Percentiles rank a stretch among this genome's conserved stretches.
Conservation (phyloP, 2,329 filamentous ascomycete genomes). For the Fusarium duplospermum region DNA sequence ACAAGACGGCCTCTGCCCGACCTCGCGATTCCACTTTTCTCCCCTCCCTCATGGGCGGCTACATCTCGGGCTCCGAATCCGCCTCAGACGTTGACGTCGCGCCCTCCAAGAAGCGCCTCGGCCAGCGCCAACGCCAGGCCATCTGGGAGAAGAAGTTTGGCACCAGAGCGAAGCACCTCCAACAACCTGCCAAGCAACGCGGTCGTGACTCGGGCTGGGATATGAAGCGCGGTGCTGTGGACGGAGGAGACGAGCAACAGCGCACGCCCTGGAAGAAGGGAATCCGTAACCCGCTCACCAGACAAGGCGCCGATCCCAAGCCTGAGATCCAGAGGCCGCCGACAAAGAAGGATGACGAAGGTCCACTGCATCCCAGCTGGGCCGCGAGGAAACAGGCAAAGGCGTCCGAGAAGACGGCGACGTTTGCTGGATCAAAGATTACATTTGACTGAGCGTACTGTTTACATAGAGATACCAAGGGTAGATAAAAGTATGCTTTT, state of each 20-base stretch:
- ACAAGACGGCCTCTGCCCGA: slow-evolving; percentile 33
- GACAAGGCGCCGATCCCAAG: slow-evolving; percentile 16
- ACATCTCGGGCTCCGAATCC: slow-evolving; percentile 80
- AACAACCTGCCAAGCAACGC: slow-evolving; percentile 51
- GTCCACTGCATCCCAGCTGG: slow-evolving; percentile 73
- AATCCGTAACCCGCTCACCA: slow-evolving; percentile 52
- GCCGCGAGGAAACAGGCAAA: slow-evolving; percentile 72
- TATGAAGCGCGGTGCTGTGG: slow-evolving; percentile 65
- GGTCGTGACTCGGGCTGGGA: slow-evolving; percentile 68
- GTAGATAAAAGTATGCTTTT: slow-evolving; percentile 29
- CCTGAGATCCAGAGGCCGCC: slow-evolving; percentile 30
- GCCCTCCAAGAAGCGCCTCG: slow-evolving; percentile 76
- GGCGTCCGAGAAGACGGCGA: slow-evolving; percentile 63
- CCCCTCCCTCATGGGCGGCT: slow-evolving; percentile 82
- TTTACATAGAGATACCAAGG: slow-evolving; percentile 34
- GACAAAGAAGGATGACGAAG: slow-evolving; percentile 60
- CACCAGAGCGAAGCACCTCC: slow-evolving; percentile 74
- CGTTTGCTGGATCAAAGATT: slow-evolving; percentile 69
- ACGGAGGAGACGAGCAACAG: slow-evolving; percentile 49
- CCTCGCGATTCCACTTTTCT: slow-evolving; percentile 70
- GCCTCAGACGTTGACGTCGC: slow-evolving; percentile 75
- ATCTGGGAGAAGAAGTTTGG: slow-evolving; percentile 87
- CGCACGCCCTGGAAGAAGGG: slow-evolving; percentile 66
- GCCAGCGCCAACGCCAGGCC: slow-evolving; percentile 80
- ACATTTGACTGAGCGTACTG: slow-evolving; percentile 61